Evolutionary conservation across 2,329 filamentous ascomycete genomes (phyloP).

Genomic region (Tolypocladium amazonense): DNA sequence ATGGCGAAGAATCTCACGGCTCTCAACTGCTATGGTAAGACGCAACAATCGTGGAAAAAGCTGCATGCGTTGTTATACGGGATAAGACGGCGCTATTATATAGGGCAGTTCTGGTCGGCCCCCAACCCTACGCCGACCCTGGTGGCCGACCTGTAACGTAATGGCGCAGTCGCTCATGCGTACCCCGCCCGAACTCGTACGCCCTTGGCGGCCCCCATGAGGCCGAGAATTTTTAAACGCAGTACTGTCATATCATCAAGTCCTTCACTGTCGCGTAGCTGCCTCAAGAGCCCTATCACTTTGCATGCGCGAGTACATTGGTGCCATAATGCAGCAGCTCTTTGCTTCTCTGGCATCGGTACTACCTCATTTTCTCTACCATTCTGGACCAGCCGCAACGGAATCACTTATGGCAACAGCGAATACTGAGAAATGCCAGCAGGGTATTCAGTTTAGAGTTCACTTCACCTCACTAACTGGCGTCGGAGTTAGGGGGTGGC

Average conservation of each 20-base stretch:
- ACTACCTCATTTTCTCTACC: neutral
- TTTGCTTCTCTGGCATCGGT: neutral
- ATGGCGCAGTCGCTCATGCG: too few species aligned
- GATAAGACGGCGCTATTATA: too few species aligned
- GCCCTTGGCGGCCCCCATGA: too few species aligned
- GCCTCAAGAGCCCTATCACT: neutral
- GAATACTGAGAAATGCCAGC: neutral
- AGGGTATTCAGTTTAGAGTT: neutral
- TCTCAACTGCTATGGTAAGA: neutral
- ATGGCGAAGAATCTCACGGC: neutral
- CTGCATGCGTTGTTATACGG: too few species aligned
- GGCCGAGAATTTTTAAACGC: too few species aligned
- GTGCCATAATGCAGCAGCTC: neutral
- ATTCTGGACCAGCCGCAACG: neutral
- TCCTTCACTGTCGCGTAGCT: neutral
- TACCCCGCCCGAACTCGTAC: too few species aligned
- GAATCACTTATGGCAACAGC: neutral
- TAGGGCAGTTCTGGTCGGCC: too few species aligned
- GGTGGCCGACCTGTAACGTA: too few species aligned
- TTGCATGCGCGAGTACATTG: neutral
- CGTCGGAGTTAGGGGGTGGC: neutral
- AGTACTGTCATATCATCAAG: neutral
- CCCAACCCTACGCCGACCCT: too few species aligned
- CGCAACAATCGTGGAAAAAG: too few species aligned
- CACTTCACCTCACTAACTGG: neutral